Evolutionary conservation across 768 basidiomycete species (phyloP), one percentile per base, ranked within the genome.

Genomic region (Kwoniella shandongensis): DNA sequence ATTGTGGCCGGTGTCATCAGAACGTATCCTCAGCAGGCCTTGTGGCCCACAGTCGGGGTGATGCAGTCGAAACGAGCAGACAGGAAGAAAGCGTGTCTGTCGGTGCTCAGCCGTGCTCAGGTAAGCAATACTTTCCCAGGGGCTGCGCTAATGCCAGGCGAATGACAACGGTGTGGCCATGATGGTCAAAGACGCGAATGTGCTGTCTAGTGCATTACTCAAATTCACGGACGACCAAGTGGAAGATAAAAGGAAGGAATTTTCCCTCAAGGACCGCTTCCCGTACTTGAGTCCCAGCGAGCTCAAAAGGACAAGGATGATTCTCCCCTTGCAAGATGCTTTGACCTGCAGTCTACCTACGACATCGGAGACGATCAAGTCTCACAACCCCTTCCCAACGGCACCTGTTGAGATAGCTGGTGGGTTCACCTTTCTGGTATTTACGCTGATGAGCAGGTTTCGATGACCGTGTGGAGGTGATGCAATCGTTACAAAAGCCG

Each of bases 251-350:
- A 73, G 72, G 52, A 59, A 60, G 20, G 56, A 66, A 20, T 47
- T 68, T 23, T 62, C 67, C 3, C 57, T 74, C 25, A n/a, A 54
- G 3, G 27, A 17, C 5, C 39, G 80, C 45, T 90, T 81, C 78
- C 82, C 76, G 44, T 78, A 63, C 71, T 70, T 94, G 26, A 80
- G 80, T 22, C 6, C 1, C 12, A 4, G 11, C n/a, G 73, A 71
- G 20, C 77, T 88, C 22, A 83, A 84, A n/a, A 81, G 80, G 17
- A 87, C 84, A 17, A 78, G 79, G 3, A 77, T 97, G 67, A 86
- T 98, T 52, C 86, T 98, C 30, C 96, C 96, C 0, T 79, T 97
- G 4, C 94, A 97, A 78, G 88, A 91, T 70, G 92, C 90, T 0
- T 81, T 99, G 52, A 96, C 88, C 0, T 91, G 88, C 15, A 86